Conservation (phyloP, 2,329 filamentous ascomycete species). For the Paecilomyces variotii region DNA sequence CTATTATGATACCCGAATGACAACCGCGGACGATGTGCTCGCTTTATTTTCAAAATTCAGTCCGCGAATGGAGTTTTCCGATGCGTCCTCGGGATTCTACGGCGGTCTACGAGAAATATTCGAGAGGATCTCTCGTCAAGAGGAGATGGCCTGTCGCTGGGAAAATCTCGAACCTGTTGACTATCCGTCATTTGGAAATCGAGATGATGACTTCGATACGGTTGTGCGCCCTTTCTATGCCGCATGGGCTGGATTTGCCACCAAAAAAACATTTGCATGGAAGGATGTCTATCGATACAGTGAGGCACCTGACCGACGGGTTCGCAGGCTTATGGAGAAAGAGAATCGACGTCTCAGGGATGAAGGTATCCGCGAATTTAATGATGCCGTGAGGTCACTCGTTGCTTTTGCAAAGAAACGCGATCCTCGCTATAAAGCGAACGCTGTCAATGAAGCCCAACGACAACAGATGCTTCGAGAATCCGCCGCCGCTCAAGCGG, state of each 20-base stretch:
- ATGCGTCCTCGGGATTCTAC: conserved; percentile 77
- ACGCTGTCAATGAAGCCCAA: conserved; percentile 69
- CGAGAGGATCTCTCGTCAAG: conserved; percentile 69
- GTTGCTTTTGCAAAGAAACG: conserved; percentile 85
- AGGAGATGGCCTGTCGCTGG: conserved; percentile 65
- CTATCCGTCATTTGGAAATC: conserved; percentile 77
- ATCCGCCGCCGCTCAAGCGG: conserved; percentile 75
- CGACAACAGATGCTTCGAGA: conserved; percentile 70
- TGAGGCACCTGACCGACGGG: conserved; percentile 77
- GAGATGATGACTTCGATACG: conserved; percentile 66
- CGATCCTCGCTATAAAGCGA: conserved; percentile 75
- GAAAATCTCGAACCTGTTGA: conserved; percentile 52
- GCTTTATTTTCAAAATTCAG: conserved; percentile 73
- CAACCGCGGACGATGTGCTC: conserved; percentile 71
- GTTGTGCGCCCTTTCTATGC: conserved; percentile 75
- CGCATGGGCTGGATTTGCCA: conserved; percentile 72
- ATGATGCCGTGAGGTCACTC: conserved; percentile 79
- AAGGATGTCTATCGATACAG: conserved; percentile 74
- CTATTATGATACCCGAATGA: conserved; percentile 64
- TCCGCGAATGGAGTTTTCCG: conserved; percentile 67
- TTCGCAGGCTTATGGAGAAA: conserved; percentile 84
- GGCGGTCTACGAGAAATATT: conserved; percentile 71
- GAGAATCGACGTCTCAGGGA: conserved; percentile 83
- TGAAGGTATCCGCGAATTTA: conserved; percentile 78
- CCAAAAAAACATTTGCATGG: conserved; percentile 81